Evolutionary conservation across 306 rosid genomes (phyloP).

Genomic region (Vigna mungo): DNA sequence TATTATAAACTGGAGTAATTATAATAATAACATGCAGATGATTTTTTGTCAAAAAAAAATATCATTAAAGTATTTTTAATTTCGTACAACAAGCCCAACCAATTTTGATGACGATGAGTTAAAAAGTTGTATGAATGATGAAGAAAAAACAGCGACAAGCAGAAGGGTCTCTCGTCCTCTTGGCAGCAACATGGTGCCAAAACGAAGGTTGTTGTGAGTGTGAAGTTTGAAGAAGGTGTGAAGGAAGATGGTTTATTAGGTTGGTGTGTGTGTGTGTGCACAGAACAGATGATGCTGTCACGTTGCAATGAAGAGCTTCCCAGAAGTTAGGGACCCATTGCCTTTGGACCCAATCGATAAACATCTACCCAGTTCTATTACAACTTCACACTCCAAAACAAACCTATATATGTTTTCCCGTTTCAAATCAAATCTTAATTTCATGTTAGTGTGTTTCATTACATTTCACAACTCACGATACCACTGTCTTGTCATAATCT

Average conservation of each 20-base stretch:
- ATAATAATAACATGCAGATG: too few relatives aligned
- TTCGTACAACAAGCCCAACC: background rate
- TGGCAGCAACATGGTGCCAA: conserved; percentile 1
- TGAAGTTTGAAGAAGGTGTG: background rate
- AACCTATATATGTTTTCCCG: background rate
- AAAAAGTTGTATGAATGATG: background rate
- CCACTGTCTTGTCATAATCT: background rate
- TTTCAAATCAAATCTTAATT: background rate
- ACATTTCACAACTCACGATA: background rate
- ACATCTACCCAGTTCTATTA: background rate
- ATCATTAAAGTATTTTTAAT: background rate
- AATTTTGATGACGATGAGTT: background rate
- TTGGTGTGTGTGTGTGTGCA: background rate
- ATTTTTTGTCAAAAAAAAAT: too few relatives aligned
- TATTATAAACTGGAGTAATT: too few relatives aligned
- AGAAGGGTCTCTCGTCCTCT: background rate
- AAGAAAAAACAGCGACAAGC: background rate
- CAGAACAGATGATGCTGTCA: background rate
- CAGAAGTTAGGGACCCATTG: conserved; percentile 24
- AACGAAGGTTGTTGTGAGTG: background rate
- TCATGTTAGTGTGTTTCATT: background rate
- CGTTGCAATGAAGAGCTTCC: conserved; percentile 6
- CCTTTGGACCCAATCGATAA: conserved; percentile 7
- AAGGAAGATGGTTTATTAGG: conserved; percentile 13
- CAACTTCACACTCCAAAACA: background rate